phyloP scores from a whole-genome alignment of 805 yeast genomes.

The Metschnikowia lochheadii region DNA sequence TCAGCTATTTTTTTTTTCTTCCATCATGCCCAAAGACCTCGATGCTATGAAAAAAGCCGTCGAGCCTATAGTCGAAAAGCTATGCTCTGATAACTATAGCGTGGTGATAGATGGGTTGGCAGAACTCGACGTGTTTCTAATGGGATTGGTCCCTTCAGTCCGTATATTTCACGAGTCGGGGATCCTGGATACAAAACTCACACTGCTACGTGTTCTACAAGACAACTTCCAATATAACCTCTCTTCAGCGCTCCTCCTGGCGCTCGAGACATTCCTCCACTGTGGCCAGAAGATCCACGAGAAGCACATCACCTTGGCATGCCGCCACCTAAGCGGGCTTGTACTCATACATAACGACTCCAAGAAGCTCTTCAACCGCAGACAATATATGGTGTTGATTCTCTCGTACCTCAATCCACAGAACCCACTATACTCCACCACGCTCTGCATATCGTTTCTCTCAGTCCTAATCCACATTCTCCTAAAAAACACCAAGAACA shows the following conservation, averaged over 20 bases:
- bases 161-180: slow-evolving; percentile 8
- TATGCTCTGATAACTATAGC: slow-evolving; percentile 5
- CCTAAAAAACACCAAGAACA: slow-evolving; percentile 52
- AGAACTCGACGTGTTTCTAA: slow-evolving; percentile 9
- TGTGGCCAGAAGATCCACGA: slow-evolving; percentile 3
- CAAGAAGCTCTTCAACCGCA: slow-evolving; percentile 44
- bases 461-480: slow-evolving; percentile 56
- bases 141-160: slow-evolving; percentile 11
- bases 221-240: slow-evolving; percentile 52
- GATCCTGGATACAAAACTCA: slow-evolving; percentile 7
- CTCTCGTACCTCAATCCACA: slow-evolving; percentile 22
- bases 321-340: slow-evolving; percentile 53
- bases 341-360: slow-evolving; percentile 56
- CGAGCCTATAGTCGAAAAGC: slow-evolving; percentile 4
- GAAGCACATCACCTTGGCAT: slow-evolving; percentile 18
- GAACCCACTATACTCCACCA: slow-evolving; percentile 10
- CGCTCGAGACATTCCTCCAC: slow-evolving; percentile 12
- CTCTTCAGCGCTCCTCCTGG: slow-evolving; percentile 30
- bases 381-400: slow-evolving; percentile 35
- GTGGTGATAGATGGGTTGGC: slow-evolving; percentile 8
- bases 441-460: slow-evolving; percentile 34
- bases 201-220: slow-evolving; percentile 43
- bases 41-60: slow-evolving; percentile 6
- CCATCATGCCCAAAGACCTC: slow-evolving; percentile 1
- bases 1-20: not conserved